Conservation (phyloP, 768 basidiomycete genomes). For the Podaxis sp. region DNA sequence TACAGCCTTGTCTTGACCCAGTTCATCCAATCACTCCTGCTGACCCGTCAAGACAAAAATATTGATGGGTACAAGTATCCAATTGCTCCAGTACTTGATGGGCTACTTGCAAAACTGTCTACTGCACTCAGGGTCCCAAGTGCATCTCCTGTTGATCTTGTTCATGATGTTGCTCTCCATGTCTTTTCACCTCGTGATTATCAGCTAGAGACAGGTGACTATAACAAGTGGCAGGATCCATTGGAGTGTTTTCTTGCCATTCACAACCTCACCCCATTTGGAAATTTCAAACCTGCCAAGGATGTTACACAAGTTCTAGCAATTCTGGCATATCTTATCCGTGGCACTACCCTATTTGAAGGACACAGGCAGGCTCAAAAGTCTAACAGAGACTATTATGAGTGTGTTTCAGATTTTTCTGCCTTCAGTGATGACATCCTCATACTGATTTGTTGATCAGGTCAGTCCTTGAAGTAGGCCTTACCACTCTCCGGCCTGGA, state of each 20-base stretch:
- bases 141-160: not conserved
- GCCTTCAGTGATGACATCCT: not conserved
- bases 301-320: not conserved
- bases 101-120: not conserved
- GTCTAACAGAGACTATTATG: not conserved
- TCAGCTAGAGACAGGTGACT: not conserved
- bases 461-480: not conserved
- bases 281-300: not conserved
- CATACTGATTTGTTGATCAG: not conserved
- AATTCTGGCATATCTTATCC: not conserved
- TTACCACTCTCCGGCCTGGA: not conserved
- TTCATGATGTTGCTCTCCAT: not conserved
- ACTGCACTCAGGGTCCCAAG: not conserved
- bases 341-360: not conserved
- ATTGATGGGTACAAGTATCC: not conserved
- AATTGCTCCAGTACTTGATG: not conserved
- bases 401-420: too few relatives aligned
- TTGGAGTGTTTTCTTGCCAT: slow-evolving; percentile 1
- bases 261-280: not conserved
- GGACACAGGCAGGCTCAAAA: not conserved
- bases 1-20: not conserved
- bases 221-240: not conserved
- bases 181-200: not conserved
- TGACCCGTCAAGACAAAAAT: not conserved
- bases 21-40: not conserved